A percentile compares a stretch with the other conserved stretches of the same genome.
These are phyloP conservation scores for Yarrowia sp. DNA, from an alignment of 805 yeast species.

Conservation along the genomic window DNA sequence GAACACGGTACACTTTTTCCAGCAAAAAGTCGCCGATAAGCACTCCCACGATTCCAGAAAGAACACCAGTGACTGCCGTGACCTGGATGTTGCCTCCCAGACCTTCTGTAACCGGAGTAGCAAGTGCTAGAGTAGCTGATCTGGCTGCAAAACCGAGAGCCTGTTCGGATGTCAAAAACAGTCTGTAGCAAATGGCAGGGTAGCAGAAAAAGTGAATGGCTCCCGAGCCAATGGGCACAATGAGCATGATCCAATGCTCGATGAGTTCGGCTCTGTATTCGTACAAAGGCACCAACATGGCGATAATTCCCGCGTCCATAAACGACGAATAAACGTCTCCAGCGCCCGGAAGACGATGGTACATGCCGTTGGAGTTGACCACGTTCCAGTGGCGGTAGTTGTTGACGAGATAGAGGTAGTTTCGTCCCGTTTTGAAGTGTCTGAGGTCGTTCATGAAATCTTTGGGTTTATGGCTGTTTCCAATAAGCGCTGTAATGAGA, in stretches of 20 bases:
- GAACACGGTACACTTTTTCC: constrained; percentile 45
- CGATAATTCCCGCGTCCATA: constrained; percentile 74
- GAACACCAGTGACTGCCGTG: constrained; percentile 74
- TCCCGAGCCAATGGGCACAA: constrained; percentile 57
- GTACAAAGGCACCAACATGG: constrained; percentile 74
- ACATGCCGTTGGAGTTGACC: constrained; percentile 29
- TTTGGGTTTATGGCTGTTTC: constrained; percentile 45
- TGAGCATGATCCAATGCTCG: constrained; percentile 54
- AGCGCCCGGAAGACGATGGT: constrained; percentile 63
- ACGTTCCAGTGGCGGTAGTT: constrained; percentile 28
- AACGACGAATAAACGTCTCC: constrained; percentile 70
- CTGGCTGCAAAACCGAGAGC: constrained; percentile 76
- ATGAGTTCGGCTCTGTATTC: constrained; percentile 63
- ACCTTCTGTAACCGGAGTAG: constrained; percentile 67
- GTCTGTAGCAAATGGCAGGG: constrained; percentile 62
- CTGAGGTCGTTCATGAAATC: constrained; percentile 44
- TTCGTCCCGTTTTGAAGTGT: constrained; percentile 66
- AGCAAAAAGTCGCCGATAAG: constrained; percentile 56
- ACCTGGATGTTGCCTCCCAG: constrained; percentile 66
- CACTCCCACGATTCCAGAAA: constrained; percentile 75
- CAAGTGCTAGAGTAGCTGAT: constrained; percentile 74
- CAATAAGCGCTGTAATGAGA: constrained; percentile 57
- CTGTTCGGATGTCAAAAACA: constrained; percentile 59
- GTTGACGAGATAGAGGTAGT: constrained; percentile 57
- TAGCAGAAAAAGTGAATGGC: constrained; percentile 62